Evolutionary conservation across 768 basidiomycete species (phyloP).

Genomic region (Leccinum incarnatum): DNA sequence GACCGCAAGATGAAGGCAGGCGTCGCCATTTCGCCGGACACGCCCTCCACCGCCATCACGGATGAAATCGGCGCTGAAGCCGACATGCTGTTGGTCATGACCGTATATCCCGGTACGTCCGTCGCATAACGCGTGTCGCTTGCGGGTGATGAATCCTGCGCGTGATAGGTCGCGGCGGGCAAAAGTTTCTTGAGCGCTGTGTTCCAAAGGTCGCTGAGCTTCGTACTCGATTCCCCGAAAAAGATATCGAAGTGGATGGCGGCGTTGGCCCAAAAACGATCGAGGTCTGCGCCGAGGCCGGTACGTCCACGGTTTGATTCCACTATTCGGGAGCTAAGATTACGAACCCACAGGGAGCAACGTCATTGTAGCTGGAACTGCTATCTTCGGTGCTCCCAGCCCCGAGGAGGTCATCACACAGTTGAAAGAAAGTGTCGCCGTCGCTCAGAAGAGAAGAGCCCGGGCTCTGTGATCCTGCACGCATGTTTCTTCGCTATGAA

Average conservation of each 20-base stretch:
- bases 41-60: conserved; percentile 83
- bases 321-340: background rate
- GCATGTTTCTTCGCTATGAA: background rate
- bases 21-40: conserved; percentile 95
- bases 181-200: conserved; percentile 93
- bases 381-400: conserved; percentile 81
- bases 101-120: conserved; percentile 80
- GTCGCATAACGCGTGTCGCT: background rate
- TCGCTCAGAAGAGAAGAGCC: conserved; percentile 54
- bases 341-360: conserved; percentile 70
- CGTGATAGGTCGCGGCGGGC: conserved; percentile 78
- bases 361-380: conserved; percentile 96
- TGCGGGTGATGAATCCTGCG: background rate
- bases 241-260: conserved; percentile 98
- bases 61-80: conserved; percentile 78
- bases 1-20: conserved; percentile 88
- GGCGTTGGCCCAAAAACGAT: conserved; percentile 94
- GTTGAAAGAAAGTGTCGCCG: conserved; percentile 67
- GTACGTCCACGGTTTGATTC: conserved; percentile 37
- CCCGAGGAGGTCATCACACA: conserved; percentile 74
- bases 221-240: conserved; percentile 84
- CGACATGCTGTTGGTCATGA: conserved; percentile 98
- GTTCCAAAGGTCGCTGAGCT: conserved; percentile 92
- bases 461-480: conserved; percentile 2
- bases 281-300: conserved; percentile 84